Conservation (phyloP, 352 stramenopile genomes). For the Elongisporangium anandrum region DNA sequence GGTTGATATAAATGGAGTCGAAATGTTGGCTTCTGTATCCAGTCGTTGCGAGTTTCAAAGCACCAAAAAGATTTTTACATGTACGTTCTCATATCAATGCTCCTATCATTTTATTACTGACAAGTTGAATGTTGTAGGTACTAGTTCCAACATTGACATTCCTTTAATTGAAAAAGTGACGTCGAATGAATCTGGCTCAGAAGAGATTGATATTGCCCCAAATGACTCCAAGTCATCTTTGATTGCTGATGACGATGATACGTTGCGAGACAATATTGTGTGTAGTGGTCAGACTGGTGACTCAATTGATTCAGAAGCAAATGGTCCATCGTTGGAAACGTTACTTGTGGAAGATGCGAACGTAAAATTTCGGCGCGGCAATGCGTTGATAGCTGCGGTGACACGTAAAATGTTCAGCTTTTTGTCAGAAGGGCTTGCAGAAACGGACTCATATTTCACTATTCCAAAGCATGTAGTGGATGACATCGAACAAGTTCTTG, state of each 20-base stretch:
- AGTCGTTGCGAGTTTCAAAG: not conserved
- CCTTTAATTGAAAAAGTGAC: not conserved
- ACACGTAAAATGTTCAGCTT: not conserved
- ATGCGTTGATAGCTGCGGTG: not conserved
- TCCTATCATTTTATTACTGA: not conserved
- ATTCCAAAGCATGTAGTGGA: conserved; percentile 11
- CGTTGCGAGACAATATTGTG: too few species aligned
- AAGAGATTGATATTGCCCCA: too few species aligned
- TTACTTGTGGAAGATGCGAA: not conserved
- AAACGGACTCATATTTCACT: not conserved
- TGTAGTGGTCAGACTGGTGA: too few species aligned
- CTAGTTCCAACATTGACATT: not conserved
- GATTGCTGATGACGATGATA: not conserved
- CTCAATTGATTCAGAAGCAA: not conserved
- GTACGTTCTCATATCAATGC: not conserved
- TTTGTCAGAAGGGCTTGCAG: not conserved
- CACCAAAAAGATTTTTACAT: not conserved
- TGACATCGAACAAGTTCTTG: conserved; percentile 24
- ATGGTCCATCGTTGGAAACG: not conserved
- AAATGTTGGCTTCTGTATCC: not conserved
- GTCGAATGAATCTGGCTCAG: not conserved
- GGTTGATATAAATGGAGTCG: not conserved
- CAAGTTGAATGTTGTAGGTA: not conserved
- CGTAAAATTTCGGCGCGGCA: not conserved
- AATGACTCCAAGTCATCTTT: not conserved